Conservation (phyloP, 2,329 filamentous ascomycete genomes). For the Penicillium sp. region DNA sequence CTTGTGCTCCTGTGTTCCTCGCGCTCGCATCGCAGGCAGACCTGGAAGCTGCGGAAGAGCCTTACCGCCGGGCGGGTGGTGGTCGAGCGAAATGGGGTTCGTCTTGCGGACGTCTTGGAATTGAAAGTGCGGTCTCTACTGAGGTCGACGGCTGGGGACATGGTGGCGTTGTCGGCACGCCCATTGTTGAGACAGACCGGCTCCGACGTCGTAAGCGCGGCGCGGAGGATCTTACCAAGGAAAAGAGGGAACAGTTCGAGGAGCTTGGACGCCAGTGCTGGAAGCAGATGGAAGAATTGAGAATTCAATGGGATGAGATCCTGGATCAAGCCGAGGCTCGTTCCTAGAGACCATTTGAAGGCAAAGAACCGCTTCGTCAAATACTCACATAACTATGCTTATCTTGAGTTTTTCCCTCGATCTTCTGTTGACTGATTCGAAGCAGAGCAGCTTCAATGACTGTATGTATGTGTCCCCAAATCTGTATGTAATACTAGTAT, state of each 20-base stretch:
- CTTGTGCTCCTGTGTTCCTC: conserved; percentile 73
- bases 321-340: conserved; percentile 34
- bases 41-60: conserved; percentile 37
- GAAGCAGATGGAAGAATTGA: conserved; percentile 44
- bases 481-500: background rate
- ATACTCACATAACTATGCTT: background rate
- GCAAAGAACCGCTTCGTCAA: background rate
- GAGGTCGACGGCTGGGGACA: conserved; percentile 84
- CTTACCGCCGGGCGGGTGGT: conserved; percentile 57
- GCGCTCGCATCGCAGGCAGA: conserved; percentile 61
- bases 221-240: conserved; percentile 55
- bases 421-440: background rate
- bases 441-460: background rate
- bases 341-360: background rate
- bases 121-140: conserved; percentile 66
- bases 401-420: background rate
- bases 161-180: conserved; percentile 55
- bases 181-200: conserved; percentile 48
- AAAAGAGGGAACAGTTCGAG: conserved; percentile 40
- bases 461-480: background rate
- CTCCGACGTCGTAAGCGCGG: conserved; percentile 58
- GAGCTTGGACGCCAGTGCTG: conserved; percentile 41
- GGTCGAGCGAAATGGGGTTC: conserved; percentile 81
- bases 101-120: conserved; percentile 58
- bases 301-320: conserved; percentile 39